A percentile compares a stretch with the other conserved stretches of the same genome.
These are phyloP conservation scores for Agrostemma githago DNA, from an alignment of 148 eudicot genomes.

Conservation along the genomic window DNA sequence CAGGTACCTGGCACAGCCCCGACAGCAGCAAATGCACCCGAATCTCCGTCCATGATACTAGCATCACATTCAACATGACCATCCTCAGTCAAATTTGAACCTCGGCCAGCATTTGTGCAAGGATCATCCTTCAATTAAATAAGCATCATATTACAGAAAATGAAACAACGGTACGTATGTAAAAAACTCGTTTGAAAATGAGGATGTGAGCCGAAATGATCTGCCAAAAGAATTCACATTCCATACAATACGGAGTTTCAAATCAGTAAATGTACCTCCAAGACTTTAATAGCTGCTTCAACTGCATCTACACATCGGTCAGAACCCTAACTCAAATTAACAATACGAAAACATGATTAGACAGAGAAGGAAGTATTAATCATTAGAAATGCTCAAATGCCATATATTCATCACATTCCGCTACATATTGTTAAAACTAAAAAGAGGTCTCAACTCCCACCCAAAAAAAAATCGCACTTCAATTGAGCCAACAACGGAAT, in stretches of 20 bases:
- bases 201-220: not conserved
- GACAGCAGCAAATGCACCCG: conserved; percentile 90
- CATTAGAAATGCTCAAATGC: not conserved
- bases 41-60: conserved; percentile 79
- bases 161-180: not conserved
- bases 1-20: conserved; percentile 91
- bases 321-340: conserved; percentile 27
- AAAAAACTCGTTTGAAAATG: too few species aligned
- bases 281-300: conserved; percentile 64
- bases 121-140: conserved; percentile 71
- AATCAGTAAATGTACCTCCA: conserved; percentile 53
- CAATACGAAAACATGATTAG: not conserved
- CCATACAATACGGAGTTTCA: not conserved
- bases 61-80: conserved; percentile 98
- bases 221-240: not conserved
- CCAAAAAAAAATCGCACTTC: not conserved
- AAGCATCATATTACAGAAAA: not conserved
- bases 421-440: not conserved
- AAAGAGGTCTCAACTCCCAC: not conserved
- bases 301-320: conserved; percentile 88
- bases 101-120: conserved; percentile 87
- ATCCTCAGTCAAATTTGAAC: conserved; percentile 94
- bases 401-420: not conserved
- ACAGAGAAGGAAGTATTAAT: not conserved
- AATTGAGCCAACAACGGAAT: not conserved